Percentiles rank a stretch among this genome's conserved stretches.
Evolutionary conservation across 2,329 filamentous ascomycete genomes (phyloP).

Genomic region (Microcera coccophila): DNA sequence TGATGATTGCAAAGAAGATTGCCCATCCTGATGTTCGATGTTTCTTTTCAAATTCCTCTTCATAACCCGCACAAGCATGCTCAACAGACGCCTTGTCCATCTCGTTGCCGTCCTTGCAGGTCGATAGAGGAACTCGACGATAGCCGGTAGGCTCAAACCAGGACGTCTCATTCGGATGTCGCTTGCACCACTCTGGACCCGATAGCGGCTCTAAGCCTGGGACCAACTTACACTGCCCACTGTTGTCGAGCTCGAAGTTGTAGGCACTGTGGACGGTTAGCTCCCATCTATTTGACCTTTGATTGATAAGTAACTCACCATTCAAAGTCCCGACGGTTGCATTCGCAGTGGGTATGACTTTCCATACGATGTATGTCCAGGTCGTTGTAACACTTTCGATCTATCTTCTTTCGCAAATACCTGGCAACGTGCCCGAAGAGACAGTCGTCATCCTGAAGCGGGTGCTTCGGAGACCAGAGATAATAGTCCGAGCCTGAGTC

Average conservation of each 20-base stretch:
- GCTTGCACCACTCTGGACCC: conserved; percentile 48
- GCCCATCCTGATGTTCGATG: conserved; percentile 66
- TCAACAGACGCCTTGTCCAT: conserved; percentile 61
- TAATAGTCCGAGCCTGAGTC: conserved; percentile 69
- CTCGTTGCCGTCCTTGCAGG: conserved; percentile 72
- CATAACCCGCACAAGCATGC: conserved; percentile 67
- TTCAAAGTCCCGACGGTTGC: conserved; percentile 83
- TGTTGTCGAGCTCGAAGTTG: conserved; percentile 79
- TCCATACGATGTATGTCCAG: conserved; percentile 67
- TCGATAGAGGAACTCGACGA: conserved; percentile 83
- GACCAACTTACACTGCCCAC: conserved; percentile 75
- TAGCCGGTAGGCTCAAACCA: conserved; percentile 87
- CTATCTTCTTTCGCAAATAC: conserved; percentile 86
- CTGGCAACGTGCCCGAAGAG: conserved; percentile 87
- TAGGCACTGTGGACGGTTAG: conserved; percentile 64
- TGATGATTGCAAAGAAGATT: conserved; percentile 79
- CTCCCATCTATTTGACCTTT: not conserved
- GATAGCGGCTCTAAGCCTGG: conserved; percentile 61
- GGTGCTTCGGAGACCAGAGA: conserved; percentile 84
- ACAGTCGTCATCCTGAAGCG: conserved; percentile 71
- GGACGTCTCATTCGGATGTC: conserved; percentile 65
- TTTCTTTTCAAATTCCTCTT: conserved; percentile 73
- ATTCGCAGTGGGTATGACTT: conserved; percentile 74
- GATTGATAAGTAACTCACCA: conserved; percentile 57
- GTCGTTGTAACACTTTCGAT: conserved; percentile 76